These are phyloP conservation scores for Usnea hakonensis DNA, from an alignment of 495 filamentous ascomycete genomes.

Conservation along the genomic window DNA sequence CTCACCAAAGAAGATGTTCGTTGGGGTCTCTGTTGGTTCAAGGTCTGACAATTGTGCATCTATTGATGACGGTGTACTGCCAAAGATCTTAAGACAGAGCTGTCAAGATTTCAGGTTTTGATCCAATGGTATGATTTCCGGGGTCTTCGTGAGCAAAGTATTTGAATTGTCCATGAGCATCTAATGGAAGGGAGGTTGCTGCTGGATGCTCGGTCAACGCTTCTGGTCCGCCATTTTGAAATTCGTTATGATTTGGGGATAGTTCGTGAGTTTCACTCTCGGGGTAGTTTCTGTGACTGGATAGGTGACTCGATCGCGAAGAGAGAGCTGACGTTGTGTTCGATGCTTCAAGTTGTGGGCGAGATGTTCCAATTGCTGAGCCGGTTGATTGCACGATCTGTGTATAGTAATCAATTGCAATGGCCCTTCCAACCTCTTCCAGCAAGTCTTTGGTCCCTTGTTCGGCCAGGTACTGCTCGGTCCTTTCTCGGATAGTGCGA, in stretches of 20 bases:
- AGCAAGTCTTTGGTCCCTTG: constrained; percentile 5
- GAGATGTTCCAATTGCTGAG: neutral
- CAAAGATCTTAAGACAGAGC: neutral
- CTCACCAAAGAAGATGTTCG: neutral
- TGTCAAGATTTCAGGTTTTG: neutral
- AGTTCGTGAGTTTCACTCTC: neutral
- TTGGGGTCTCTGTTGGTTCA: neutral
- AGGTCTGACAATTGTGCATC: neutral
- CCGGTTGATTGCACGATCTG: neutral
- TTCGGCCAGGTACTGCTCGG: neutral
- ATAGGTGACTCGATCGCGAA: neutral
- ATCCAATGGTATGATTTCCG: neutral
- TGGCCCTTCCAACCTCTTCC: neutral
- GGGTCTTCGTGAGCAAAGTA: constrained; percentile 17
- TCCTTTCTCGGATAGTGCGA: constrained; percentile 8
- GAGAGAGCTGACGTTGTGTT: neutral
- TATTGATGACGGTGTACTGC: neutral
- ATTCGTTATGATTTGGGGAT: neutral
- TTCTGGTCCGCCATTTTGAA: neutral
- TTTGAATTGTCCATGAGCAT: constrained; percentile 27
- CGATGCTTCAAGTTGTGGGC: neutral
- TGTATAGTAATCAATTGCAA: neutral
- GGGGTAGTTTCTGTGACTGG: neutral
- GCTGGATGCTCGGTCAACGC: neutral
- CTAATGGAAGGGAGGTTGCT: constrained; percentile 27